These are phyloP conservation scores for Exophiala lecanii-corni DNA, from an alignment of 2,329 filamentous ascomycete species.

Conservation along the genomic window DNA sequence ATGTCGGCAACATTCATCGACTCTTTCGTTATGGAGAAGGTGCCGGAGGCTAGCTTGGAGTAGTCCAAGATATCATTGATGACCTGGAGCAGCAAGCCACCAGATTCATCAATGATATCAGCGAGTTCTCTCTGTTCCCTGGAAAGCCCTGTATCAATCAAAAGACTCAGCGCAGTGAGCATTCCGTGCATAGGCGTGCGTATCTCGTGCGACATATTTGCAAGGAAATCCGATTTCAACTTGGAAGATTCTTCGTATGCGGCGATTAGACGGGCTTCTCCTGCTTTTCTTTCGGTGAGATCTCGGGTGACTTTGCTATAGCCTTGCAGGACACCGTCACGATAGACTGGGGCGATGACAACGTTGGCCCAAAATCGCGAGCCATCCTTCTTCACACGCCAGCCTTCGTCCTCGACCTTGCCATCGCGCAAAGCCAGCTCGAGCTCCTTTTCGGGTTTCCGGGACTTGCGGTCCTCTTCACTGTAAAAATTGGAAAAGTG, in stretches of 20 bases:
- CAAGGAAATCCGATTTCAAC: conserved; percentile 58
- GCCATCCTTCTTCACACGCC: conserved; percentile 57
- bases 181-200: conserved; percentile 62
- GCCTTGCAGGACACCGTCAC: conserved; percentile 49
- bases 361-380: conserved; percentile 58
- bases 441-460: conserved; percentile 51
- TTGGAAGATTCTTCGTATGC: conserved; percentile 61
- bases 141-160: conserved; percentile 51
- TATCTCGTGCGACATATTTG: conserved; percentile 62
- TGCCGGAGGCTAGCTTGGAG: conserved; percentile 55
- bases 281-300: conserved; percentile 39
- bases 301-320: conserved; percentile 58
- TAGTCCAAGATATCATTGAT: conserved; percentile 66
- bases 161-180: conserved; percentile 54
- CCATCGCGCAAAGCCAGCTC: conserved; percentile 51
- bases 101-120: conserved; percentile 56
- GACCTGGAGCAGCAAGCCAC: conserved; percentile 54
- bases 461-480: conserved; percentile 44
- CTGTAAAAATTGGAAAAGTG: conserved; percentile 58
- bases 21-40: conserved; percentile 44
- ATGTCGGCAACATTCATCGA: conserved; percentile 18
- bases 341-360: conserved; percentile 54
- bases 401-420: conserved; percentile 56
- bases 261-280: conserved; percentile 51
- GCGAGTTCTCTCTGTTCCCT: conserved; percentile 54